Conservation (phyloP, 2,329 filamentous ascomycete genomes). For the Periconia sp. region DNA sequence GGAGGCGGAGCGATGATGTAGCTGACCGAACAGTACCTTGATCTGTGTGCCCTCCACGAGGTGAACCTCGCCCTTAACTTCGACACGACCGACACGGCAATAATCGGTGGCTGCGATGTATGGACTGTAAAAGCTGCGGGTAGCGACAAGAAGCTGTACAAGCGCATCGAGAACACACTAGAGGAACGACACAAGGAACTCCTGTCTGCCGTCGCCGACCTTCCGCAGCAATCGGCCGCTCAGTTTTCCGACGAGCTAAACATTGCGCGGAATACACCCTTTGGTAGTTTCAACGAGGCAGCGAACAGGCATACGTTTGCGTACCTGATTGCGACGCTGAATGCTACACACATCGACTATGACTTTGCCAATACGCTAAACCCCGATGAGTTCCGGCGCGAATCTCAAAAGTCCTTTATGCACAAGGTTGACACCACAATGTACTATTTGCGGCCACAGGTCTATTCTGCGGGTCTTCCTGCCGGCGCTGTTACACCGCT, state of each 20-base stretch:
- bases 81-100: conserved; percentile 88
- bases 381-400: conserved; percentile 86
- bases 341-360: conserved; percentile 94
- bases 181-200: conserved; percentile 91
- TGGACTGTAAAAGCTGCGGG: conserved; percentile 98
- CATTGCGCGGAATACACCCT: conserved; percentile 86
- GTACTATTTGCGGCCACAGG: conserved; percentile 76
- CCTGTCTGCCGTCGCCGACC: conserved; percentile 81
- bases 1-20: conserved; percentile 34
- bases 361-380: conserved; percentile 94
- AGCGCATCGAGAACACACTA: conserved; percentile 88
- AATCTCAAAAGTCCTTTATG: conserved; percentile 82
- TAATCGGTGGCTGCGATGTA: conserved; percentile 91
- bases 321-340: conserved; percentile 94
- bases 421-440: conserved; percentile 84
- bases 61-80: conserved; percentile 95
- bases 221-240: conserved; percentile 81
- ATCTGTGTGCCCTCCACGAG: conserved; percentile 87
- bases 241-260: conserved; percentile 71
- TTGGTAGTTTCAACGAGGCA: conserved; percentile 86
- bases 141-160: conserved; percentile 96
- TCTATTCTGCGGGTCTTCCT: conserved; percentile 49
- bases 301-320: conserved; percentile 91
- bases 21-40: conserved; percentile 74
- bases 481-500: conserved; percentile 56